Evolutionary conservation across 2,329 filamentous ascomycete species (phyloP).

Genomic region (Exophiala sideris): DNA sequence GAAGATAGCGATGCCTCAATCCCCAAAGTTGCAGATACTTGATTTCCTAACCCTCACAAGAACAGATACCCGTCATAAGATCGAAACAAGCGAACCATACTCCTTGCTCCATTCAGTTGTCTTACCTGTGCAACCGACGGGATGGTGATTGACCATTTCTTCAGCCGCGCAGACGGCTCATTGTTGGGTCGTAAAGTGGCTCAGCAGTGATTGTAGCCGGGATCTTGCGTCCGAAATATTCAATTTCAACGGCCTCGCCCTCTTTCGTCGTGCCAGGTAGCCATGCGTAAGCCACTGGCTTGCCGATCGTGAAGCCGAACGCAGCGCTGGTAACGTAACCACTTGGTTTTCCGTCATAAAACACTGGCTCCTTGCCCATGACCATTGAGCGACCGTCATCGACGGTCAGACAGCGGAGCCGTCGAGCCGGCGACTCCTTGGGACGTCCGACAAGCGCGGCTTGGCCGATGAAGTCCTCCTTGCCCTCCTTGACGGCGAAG

Average conservation of each 20-base stretch:
- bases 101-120: too few species aligned
- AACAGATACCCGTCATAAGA: too few species aligned
- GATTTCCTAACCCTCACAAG: too few species aligned
- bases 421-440: constrained; percentile 33
- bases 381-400: constrained; percentile 57
- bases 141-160: background rate
- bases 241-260: constrained; percentile 55
- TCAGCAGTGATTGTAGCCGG: constrained; percentile 53
- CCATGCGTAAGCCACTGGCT: constrained; percentile 59
- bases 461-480: constrained; percentile 50
- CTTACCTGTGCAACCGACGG: too few species aligned
- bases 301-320: constrained; percentile 58
- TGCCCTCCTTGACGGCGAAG: constrained; percentile 44
- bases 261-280: constrained; percentile 48
- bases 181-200: constrained; percentile 47
- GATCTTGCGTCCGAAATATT: constrained; percentile 59
- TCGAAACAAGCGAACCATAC: too few species aligned
- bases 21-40: too few species aligned
- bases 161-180: constrained; percentile 34
- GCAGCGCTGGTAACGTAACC: constrained; percentile 62
- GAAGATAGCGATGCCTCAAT: too few species aligned
- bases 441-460: constrained; percentile 46
- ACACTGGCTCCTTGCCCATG: constrained; percentile 62
- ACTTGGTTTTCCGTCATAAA: constrained; percentile 42
- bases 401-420: constrained; percentile 51